Base-by-base conservation (phyloP, 2,329 filamentous ascomycete genomes). In the Aureobasidium sp. region DNA sequence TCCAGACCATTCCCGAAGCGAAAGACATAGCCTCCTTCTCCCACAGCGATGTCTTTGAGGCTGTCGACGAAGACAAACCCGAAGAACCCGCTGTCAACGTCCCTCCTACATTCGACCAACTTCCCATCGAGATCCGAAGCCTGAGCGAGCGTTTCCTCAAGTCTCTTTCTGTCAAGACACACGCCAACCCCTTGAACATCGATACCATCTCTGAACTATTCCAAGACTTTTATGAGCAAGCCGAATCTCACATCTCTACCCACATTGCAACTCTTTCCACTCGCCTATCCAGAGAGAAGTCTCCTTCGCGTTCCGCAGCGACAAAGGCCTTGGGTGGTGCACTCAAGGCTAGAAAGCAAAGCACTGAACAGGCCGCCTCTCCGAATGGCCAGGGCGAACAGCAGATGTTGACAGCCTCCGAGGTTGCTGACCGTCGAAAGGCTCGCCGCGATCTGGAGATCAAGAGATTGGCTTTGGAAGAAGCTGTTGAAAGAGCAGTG, bases 61-160 rank as follows among this genome's bases (percentile, higher is more conserved):
- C 68, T 30, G 66, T 67, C 29, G 65, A 69, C 8, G 72, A 72
- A 15, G 69, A 71, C 10, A 64, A 67, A 30, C 8, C n/a, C 4
- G 62, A 42, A 25, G 66, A 69, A 27, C 62, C 63, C 10, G 64
- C 63, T 16, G 52, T 74, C 58, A 67, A 72, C 45, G 67, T 79
- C 15, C 78, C 88, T 3, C 83, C 90, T 65, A 87, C 90, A 62
- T 87, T 94, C 65, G 90, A 96, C 68, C 89, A 96, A 70, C 84
- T 99, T 45, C 94, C 94, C 15, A 94, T 97, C 69, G 94, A 99
- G 80, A 84, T 99, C 63, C 83, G 94, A 62, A 94, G 90, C 73
- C 78, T 97, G 71, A 91, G 89, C 25, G 93, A 97, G 74, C 90
- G 89, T 71, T 99, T 99, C 72, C 87, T 97, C 69, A 91, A 96